Evolutionary conservation across 108 stramenopile genomes (phyloP).

Genomic region (Cyclostephanos invisitatus): DNA sequence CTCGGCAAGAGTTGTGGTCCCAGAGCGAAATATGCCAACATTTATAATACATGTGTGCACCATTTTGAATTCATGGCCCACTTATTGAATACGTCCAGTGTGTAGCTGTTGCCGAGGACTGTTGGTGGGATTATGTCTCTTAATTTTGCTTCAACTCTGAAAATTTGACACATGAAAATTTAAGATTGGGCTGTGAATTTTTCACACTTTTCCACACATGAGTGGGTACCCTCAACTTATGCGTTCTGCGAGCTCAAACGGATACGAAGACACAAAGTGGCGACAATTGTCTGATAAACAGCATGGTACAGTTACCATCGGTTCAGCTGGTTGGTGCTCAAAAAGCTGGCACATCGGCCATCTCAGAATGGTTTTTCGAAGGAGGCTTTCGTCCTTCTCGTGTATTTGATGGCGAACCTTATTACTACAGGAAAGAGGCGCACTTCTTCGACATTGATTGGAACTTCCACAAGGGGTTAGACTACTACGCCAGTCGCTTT

Average conservation of each 20-base stretch:
- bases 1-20: constrained; percentile 7
- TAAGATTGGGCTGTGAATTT: not conserved
- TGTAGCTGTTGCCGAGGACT: not conserved
- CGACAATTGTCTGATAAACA: too few relatives aligned
- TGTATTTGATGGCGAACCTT: constrained; percentile 33
- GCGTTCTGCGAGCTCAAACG: too few relatives aligned
- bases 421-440: constrained; percentile 39
- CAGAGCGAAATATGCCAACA: not conserved
- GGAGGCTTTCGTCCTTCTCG: constrained; percentile 17
- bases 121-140: not conserved
- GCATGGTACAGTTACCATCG: not conserved
- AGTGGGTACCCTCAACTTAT: too few relatives aligned
- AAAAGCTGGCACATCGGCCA: constrained; percentile 31
- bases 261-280: too few relatives aligned
- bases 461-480: constrained; percentile 34
- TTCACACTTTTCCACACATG: too few relatives aligned
- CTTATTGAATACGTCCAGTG: not conserved
- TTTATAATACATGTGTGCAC: not conserved
- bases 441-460: constrained; percentile 46
- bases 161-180: not conserved
- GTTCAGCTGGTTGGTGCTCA: constrained; percentile 49
- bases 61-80: not conserved
- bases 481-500: constrained; percentile 47
- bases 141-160: not conserved
- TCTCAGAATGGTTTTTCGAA: constrained; percentile 41